Evolutionary conservation across 2,329 filamentous ascomycete genomes (phyloP), one percentile per base, ranked within the genome.

Genomic region (Aureobasidium mangrovei): DNA sequence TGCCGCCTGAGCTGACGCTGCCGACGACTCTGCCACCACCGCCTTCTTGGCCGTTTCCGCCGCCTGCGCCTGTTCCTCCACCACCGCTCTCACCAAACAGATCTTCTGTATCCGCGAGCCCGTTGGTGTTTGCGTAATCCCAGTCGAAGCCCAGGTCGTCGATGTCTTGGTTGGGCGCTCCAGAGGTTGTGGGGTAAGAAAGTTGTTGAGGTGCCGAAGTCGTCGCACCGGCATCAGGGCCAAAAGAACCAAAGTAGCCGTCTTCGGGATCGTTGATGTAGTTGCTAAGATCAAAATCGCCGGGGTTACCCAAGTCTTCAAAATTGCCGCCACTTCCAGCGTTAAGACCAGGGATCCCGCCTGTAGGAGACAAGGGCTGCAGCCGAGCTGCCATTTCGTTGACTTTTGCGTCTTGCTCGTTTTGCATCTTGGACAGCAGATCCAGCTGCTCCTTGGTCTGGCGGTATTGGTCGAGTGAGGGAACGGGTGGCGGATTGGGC

Each of bases 331-430:
- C 59, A 18, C 18, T 18, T 18, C 18, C 18, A 18, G 47, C 47
- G 9, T 26, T 42, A 4, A 93, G 68, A 4, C 87, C 87, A 1
- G 88, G 86, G 35, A 95, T 87, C 12, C 80, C 79, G 4, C 88
- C 89, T 0, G 82, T 87, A 0, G 90, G 90, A 63, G 85, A 91
- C 9, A 95, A 76, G 0, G 90, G 90, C 5, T 86, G 84, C 6
- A 96, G 77, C 12, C 89, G 73, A 54, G 81, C 83, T 49, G 83
- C 83, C 7, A 96, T 75, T 56, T 87, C 82, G 58, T 87, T 81
- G 1, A 96, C 85, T 46, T 86, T 85, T 45, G 78, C 78, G 57
- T 86, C 83, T 63, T 95, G 90, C 57, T 91, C 83, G 27, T 82
- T 80, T 65, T 94, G 88, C 63, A 95, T 75, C 41, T 84, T 84